Base-by-base conservation (phyloP, 129 eudicot genomes). In the Scalesia atractyloides region DNA sequence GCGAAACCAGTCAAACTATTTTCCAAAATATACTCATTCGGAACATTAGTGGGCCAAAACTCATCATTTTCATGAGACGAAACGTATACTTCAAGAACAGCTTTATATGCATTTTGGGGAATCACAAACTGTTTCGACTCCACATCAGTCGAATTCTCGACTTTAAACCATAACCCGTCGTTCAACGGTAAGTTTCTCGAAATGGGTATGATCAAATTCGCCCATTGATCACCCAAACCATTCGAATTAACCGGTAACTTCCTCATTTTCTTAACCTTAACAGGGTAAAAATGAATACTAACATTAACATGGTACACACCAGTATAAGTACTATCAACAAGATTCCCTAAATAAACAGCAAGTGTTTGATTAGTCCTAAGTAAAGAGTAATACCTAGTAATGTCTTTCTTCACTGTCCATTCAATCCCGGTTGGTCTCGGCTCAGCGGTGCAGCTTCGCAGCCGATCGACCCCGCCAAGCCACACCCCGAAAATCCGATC, bases 361-460 rank as follows among this genome's bases (percentile, higher is more conserved):
- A 91, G 88, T 5, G 89, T 86, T 73, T 84, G 92, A 76, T 88
- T 73, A 6, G 50, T 73, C 85, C 56, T 73, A 15, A 91, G 86
- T 73, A 88, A 65, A 0, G 96, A 86, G 11, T 68, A 64, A 73
- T 91, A 91, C 92, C 84, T 91, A 33, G 90, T 86, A 18, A 91
- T 56, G 44, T 88, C 97, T 47, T 91, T 91, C 41, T 82, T 67
- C 5, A 91, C 96, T 14, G 84, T 86, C 97, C 96, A 91, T 20
- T 82, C 59, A 43, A 91, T 91, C 16, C 97, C 97, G 51, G 81
- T 79, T 8, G 80, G 66, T 26, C 81, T 66, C 0, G 97, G 97
- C 76, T 91, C 97, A 3, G 96, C 97, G 6, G 96, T 88, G 85
- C 97, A 91, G 87, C 95, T 88, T 59, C 97, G 72, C 19, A 91